These are phyloP conservation scores for Ceratobasidium theobromae DNA, from an alignment of 1,284 basidiomycete genomes.

Conservation along the genomic window DNA sequence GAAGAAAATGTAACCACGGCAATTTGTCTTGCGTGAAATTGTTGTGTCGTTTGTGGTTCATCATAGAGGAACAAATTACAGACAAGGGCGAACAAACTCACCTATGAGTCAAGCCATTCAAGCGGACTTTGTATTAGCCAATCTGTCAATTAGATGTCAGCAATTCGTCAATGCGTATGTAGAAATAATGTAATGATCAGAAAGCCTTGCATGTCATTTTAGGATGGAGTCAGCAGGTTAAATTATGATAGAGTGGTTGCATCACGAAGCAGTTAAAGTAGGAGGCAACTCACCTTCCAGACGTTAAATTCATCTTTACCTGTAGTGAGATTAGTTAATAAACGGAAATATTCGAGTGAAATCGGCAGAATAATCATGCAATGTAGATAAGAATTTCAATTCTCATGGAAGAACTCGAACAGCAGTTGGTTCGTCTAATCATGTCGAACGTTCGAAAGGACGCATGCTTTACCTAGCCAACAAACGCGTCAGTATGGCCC, in stretches of 20 bases:
- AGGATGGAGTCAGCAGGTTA: constrained; percentile 30
- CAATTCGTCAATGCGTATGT: constrained; percentile 32
- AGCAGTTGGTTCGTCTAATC: constrained; percentile 18
- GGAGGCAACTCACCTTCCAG: background rate
- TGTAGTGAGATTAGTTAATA: background rate
- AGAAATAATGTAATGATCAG: constrained; percentile 44
- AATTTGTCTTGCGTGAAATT: constrained; percentile 41
- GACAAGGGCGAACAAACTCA: constrained; percentile 16
- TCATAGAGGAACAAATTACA: constrained; percentile 42
- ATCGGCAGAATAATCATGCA: constrained; percentile 10
- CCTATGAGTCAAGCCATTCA: constrained; percentile 37
- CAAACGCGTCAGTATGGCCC: background rate
- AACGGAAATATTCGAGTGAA: background rate
- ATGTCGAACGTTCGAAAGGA: background rate
- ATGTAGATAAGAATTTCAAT: constrained; percentile 27
- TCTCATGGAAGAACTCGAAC: constrained; percentile 30
- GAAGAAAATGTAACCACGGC: constrained; percentile 38
- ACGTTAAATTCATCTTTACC: background rate
- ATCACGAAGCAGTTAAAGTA: background rate
- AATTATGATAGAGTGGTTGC: constrained; percentile 24
- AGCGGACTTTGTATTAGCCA: no score
- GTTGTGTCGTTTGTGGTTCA: constrained; percentile 36
- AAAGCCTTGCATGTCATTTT: constrained; percentile 44
- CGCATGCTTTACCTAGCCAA: background rate
- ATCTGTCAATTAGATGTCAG: no score